Conservation (phyloP, 228 moss, liverwort and hornwort species). For the Sphagnum magellanicum region DNA sequence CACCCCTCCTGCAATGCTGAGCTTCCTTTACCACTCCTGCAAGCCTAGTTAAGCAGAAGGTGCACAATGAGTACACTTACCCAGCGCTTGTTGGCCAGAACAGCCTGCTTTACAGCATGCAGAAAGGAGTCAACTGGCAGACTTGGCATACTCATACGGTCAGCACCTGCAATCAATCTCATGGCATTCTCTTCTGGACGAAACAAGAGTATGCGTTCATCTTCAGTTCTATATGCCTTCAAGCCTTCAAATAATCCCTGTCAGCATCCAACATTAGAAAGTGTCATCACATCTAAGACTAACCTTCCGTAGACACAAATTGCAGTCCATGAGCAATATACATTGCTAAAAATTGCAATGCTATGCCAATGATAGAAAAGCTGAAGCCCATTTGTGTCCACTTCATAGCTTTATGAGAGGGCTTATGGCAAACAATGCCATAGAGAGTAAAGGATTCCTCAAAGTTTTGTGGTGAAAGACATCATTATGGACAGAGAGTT, state of each 20-base stretch:
- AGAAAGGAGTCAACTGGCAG: slow-evolving; percentile 28
- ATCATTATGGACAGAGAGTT: neutral
- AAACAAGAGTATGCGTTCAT: slow-evolving; percentile 45
- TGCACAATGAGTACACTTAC: slow-evolving; percentile 5
- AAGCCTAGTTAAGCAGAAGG: too few species aligned
- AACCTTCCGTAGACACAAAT: too few species aligned
- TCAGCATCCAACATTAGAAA: neutral
- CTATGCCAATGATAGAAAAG: too few species aligned
- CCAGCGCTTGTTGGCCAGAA: slow-evolving; percentile 56
- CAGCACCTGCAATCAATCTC: slow-evolving; percentile 44
- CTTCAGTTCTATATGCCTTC: slow-evolving; percentile 39
- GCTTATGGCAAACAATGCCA: neutral
- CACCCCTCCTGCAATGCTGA: neutral
- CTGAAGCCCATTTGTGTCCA: too few species aligned
- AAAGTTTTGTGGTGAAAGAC: neutral
- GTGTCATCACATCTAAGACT: too few species aligned
- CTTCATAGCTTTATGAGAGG: too few species aligned
- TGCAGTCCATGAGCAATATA: too few species aligned
- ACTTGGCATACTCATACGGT: slow-evolving; percentile 44
- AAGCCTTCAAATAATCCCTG: slow-evolving; percentile 50
- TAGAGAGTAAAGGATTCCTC: neutral
- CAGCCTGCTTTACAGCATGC: slow-evolving; percentile 49
- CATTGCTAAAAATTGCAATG: too few species aligned
- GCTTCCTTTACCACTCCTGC: too few species aligned
- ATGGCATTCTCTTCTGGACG: slow-evolving; percentile 48